Evolutionary conservation across 1,284 basidiomycete species (phyloP), one percentile per base, ranked within the genome.

Genomic region (Stygiomarasmius scandens): DNA sequence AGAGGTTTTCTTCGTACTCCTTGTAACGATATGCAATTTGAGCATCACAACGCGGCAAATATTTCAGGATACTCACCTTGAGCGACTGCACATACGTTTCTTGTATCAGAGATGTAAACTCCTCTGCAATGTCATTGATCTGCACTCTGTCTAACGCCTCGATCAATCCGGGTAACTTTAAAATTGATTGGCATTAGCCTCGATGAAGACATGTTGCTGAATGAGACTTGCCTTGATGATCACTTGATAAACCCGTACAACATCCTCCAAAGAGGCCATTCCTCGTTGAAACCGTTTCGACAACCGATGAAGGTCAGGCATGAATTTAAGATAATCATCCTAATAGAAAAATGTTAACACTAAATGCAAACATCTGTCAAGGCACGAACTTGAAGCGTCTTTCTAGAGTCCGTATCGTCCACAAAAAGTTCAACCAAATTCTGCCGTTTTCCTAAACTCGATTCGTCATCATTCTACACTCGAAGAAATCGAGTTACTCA

Each of bases 231-330:
- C 80, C 67, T 80, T 79, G 20, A 79, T 67, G 4, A 95, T 85
- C 0, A 95, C 93, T 71, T 99, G 96, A 71, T 98, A 99, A 0
- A 97, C 90, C 10, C 96, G 87, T 6, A 99, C 95, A 4, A 99
- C 95, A 64, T 99, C 96, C 68, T 99, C 96, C 6, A 99, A 81
- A 0, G 86, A 87, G 0, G 96, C 95, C 1, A 86, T 81, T 0
- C 85, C 83, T 62, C 91, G 92, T 70, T 95, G 92, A 75, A 99
- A 96, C 24, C 93, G 85, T 72, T 98, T 99, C 67, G 90, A 91
- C 46, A 98, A 85, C 6, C 97, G 87, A 64, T 92, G 92, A 71
- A 99, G 86, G 71, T 99, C 97, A 0, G 97, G 97, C 89, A 99
- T 95, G 27, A 85, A 71, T 66, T 92, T 93, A 64, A 99, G 79